Evolutionary conservation across 1,284 basidiomycete genomes (phyloP).

Genomic region (Melampsora abietis-canadensis): DNA sequence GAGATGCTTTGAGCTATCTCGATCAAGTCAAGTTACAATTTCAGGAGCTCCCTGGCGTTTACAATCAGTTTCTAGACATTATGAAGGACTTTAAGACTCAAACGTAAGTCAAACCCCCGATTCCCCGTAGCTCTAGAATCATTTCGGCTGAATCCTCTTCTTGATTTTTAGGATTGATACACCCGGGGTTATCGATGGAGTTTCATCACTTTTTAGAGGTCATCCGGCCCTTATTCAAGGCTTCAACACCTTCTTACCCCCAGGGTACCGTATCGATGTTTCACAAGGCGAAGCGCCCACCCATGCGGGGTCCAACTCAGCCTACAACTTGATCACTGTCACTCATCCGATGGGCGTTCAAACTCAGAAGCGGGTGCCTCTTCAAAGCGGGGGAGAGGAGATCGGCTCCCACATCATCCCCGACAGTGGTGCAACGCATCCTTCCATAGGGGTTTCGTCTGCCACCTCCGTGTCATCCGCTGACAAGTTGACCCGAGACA

Average conservation of each 20-base stretch:
- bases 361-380: slow-evolving; percentile 47
- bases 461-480: background rate
- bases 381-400: slow-evolving; percentile 42
- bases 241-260: slow-evolving; percentile 97
- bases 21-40: slow-evolving; percentile 77
- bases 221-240: slow-evolving; percentile 92
- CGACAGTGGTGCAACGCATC: background rate
- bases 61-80: slow-evolving; percentile 90
- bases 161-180: slow-evolving; percentile 77
- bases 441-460: slow-evolving; percentile 9
- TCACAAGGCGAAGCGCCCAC: slow-evolving; percentile 63
- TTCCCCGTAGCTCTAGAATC: slow-evolving; percentile 16
- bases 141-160: background rate
- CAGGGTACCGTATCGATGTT: slow-evolving; percentile 94
- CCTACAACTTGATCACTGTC: slow-evolving; percentile 46
- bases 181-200: slow-evolving; percentile 94
- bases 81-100: slow-evolving; percentile 99
- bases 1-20: slow-evolving; percentile 92
- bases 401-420: slow-evolving; percentile 39
- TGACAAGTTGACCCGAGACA: slow-evolving; percentile 19
- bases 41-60: slow-evolving; percentile 22
- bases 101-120: slow-evolving; percentile 62
- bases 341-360: slow-evolving; percentile 47
- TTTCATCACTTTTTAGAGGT: slow-evolving; percentile 89
- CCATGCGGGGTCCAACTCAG: slow-evolving; percentile 53